phyloP scores from a whole-genome alignment of 2,329 filamentous ascomycete species.

The Aspergillus persii region DNA sequence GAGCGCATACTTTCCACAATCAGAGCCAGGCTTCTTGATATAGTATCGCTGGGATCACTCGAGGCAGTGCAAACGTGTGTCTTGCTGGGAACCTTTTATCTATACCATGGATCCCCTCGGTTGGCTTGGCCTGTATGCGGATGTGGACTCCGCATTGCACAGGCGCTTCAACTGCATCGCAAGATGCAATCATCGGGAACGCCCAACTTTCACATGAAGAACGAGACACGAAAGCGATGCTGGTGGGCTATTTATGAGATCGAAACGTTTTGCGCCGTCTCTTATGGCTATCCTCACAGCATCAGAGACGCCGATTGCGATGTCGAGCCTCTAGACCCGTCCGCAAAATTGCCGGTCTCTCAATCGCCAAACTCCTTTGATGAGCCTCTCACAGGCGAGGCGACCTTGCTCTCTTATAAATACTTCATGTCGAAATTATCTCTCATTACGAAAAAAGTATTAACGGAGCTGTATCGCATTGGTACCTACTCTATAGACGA shows the following conservation, averaged over 20 bases:
- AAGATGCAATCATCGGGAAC: constrained; percentile 1
- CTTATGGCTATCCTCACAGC: constrained; percentile 38
- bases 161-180: constrained; percentile 36
- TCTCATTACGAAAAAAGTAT: constrained; percentile 12
- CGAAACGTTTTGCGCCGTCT: constrained; percentile 42
- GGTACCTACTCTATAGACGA: not conserved
- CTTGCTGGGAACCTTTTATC: constrained; percentile 38
- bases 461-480: constrained; percentile 20
- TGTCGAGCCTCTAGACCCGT: constrained; percentile 29
- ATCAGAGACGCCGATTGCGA: constrained; percentile 35
- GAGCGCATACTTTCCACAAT: constrained; percentile 16
- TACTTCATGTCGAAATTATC: constrained; percentile 27
- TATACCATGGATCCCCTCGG: constrained; percentile 36
- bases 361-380: constrained; percentile 12
- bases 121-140: constrained; percentile 42
- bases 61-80: constrained; percentile 37
- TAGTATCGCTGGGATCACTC: constrained; percentile 23
- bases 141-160: constrained; percentile 35
- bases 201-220: not conserved
- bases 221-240: constrained; percentile 34
- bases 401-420: constrained; percentile 23
- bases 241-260: constrained; percentile 46
- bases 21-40: constrained; percentile 20
- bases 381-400: constrained; percentile 6
- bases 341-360: constrained; percentile 7